phyloP scores from a whole-genome alignment of 805 yeast species.

The Nakazawaea wyomingensis region DNA sequence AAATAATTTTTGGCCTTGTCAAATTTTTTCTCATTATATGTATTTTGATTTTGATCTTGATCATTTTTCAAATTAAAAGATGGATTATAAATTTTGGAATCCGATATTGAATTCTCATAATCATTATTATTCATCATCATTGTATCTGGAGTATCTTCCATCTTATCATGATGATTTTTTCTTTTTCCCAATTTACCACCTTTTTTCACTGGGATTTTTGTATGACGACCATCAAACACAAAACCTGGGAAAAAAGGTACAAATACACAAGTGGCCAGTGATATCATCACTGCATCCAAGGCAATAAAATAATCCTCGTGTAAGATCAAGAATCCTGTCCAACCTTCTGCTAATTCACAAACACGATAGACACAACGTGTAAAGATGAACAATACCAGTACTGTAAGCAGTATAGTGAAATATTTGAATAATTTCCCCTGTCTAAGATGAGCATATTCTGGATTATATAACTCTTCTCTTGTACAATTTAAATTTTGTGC shows the following conservation, averaged over 20 bases:
- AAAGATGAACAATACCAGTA: slow-evolving; percentile 49
- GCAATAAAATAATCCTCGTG: slow-evolving; percentile 55
- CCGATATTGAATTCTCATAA: not conserved
- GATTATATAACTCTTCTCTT: slow-evolving; percentile 26
- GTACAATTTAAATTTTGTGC: slow-evolving; percentile 7
- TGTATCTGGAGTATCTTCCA: not conserved
- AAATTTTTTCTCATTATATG: no score
- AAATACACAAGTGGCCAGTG: slow-evolving; percentile 39
- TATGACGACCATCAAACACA: slow-evolving; percentile 33
- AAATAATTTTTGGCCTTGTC: no score
- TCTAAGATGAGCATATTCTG: slow-evolving; percentile 31
- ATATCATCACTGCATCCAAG: slow-evolving; percentile 60
- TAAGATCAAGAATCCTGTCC: slow-evolving; percentile 60
- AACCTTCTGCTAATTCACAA: slow-evolving; percentile 67
- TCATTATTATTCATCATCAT: not conserved
- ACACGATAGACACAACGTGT: slow-evolving; percentile 70
- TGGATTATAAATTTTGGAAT: not conserved
- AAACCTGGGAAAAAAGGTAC: slow-evolving; percentile 62
- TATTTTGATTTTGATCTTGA: no score
- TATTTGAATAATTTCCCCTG: slow-evolving; percentile 28
- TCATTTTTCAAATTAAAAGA: not conserved
- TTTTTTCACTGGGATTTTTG: slow-evolving; percentile 15
- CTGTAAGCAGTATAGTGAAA: slow-evolving; percentile 40
- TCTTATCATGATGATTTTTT: no score
- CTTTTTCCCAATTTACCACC: no score